A percentile compares a stretch with the other conserved stretches of the same genome.
Conservation (phyloP, 225 moss, liverwort and hornwort genomes). For the Polytrichum commune region DNA sequence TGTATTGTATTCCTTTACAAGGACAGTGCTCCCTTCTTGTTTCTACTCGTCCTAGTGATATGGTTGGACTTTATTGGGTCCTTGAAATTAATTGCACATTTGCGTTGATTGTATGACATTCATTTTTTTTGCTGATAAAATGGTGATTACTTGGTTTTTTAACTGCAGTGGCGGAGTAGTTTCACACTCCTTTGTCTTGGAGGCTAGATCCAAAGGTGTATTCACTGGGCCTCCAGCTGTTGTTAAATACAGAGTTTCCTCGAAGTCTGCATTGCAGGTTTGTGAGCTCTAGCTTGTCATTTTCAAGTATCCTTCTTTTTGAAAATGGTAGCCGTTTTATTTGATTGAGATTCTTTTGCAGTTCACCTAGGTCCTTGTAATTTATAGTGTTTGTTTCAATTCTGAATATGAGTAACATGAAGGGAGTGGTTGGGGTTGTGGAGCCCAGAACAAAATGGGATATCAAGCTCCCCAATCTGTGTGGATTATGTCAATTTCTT, state of each 20-base stretch:
- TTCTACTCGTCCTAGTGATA: background rate
- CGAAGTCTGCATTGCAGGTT: slow-evolving; percentile 44
- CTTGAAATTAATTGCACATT: background rate
- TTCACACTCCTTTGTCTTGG: slow-evolving; percentile 36
- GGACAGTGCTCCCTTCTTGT: background rate
- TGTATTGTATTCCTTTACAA: background rate
- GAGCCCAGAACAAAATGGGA: too few species aligned
- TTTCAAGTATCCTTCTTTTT: background rate
- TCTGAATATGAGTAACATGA: background rate
- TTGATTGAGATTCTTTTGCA: too few species aligned
- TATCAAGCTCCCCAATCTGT: too few species aligned
- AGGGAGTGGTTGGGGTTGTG: background rate
- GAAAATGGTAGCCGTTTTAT: background rate
- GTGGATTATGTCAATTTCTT: too few species aligned
- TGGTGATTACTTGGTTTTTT: background rate
- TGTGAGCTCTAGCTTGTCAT: background rate
- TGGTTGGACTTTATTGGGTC: background rate
- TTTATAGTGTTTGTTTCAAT: background rate
- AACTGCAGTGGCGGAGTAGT: slow-evolving; percentile 32
- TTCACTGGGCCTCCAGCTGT: slow-evolving; percentile 46
- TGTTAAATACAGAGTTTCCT: slow-evolving; percentile 50
- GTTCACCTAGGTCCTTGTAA: too few species aligned
- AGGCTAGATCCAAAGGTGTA: slow-evolving; percentile 44
- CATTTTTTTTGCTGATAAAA: too few species aligned
- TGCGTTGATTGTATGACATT: too few species aligned